Conservation (phyloP, 208 protist genomes). For the Trypanosoma congolense region DNA sequence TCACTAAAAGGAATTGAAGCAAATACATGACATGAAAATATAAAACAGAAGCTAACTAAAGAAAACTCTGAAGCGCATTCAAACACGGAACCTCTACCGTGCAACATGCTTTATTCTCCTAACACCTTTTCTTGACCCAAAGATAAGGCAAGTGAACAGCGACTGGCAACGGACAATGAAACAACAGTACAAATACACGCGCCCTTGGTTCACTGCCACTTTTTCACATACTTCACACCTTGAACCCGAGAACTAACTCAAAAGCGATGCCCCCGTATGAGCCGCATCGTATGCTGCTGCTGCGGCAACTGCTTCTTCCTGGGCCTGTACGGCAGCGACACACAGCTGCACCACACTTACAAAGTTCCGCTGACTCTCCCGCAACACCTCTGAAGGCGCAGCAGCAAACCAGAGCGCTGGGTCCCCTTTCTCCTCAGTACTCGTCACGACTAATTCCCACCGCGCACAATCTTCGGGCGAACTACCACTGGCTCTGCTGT, state of each 20-base stretch:
- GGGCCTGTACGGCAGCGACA: slow-evolving; percentile 36
- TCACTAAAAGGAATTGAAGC: neutral
- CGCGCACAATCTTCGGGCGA: neutral
- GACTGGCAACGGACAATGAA: too few relatives aligned
- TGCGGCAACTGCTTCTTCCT: slow-evolving; percentile 29
- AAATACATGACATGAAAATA: too few relatives aligned
- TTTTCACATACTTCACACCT: too few relatives aligned
- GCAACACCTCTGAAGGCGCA: slow-evolving; percentile 24
- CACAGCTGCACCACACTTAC: slow-evolving; percentile 30
- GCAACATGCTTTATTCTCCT: too few relatives aligned
- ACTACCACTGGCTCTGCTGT: neutral
- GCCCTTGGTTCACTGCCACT: too few relatives aligned
- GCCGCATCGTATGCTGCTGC: slow-evolving; percentile 11
- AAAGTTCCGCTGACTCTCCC: slow-evolving; percentile 40
- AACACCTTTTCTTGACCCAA: too few relatives aligned
- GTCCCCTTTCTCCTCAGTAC: slow-evolving; percentile 1
- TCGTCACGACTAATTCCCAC: slow-evolving; percentile 4
- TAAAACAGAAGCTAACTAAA: too few relatives aligned
- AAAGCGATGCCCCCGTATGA: neutral
- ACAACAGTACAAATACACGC: too few relatives aligned
- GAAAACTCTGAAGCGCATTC: too few relatives aligned
- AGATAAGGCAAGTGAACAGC: too few relatives aligned
- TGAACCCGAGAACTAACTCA: too few relatives aligned
- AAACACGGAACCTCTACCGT: too few relatives aligned
- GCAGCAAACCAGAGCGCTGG: slow-evolving; percentile 20